phyloP scores from a whole-genome alignment of 2,329 filamentous ascomycete genomes.

The Claviceps quebecensis region DNA sequence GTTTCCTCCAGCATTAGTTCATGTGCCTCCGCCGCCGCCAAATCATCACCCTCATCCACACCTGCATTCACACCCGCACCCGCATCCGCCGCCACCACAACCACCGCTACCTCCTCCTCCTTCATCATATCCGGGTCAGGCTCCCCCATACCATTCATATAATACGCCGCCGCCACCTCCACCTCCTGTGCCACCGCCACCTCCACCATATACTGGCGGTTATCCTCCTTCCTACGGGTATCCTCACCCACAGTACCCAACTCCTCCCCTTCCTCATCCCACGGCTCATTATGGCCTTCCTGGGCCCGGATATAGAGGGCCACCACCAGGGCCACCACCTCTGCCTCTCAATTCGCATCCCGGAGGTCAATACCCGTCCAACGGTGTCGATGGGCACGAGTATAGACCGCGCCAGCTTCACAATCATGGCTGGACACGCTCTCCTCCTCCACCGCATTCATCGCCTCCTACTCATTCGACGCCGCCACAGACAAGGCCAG shows the following conservation, averaged over 20 bases:
- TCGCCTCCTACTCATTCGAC: background rate
- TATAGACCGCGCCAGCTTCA: slow-evolving; percentile 1
- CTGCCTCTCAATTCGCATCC: slow-evolving; percentile 6
- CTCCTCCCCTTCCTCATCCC: slow-evolving; percentile 10
- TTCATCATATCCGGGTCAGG: slow-evolving; percentile 12
- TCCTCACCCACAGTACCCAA: slow-evolving; percentile 12
- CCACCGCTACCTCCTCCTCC: slow-evolving; percentile 2
- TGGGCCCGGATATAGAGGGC: slow-evolving; percentile 7
- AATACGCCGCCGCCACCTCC: slow-evolving; percentile 6
- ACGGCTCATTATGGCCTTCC: slow-evolving; percentile 7
- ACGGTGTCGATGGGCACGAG: slow-evolving; percentile 3
- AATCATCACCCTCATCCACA: slow-evolving; percentile 7
- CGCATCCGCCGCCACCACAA: background rate
- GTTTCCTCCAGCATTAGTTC: slow-evolving; percentile 7
- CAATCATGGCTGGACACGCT: slow-evolving; percentile 3
- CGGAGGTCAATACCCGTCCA: background rate
- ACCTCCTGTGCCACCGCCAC: slow-evolving; percentile 3
- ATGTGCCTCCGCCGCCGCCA: slow-evolving; percentile 14
- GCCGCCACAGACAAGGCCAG: background rate
- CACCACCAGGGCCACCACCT: slow-evolving; percentile 1
- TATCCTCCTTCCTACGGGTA: slow-evolving; percentile 13
- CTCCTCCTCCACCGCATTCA: slow-evolving; percentile 1
- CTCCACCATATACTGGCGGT: slow-evolving; percentile 9
- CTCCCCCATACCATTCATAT: slow-evolving; percentile 14
- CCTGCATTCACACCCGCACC: slow-evolving; percentile 1